These are phyloP conservation scores for Trametes cinnabarina DNA, from an alignment of 768 basidiomycete species.

Conservation along the genomic window DNA sequence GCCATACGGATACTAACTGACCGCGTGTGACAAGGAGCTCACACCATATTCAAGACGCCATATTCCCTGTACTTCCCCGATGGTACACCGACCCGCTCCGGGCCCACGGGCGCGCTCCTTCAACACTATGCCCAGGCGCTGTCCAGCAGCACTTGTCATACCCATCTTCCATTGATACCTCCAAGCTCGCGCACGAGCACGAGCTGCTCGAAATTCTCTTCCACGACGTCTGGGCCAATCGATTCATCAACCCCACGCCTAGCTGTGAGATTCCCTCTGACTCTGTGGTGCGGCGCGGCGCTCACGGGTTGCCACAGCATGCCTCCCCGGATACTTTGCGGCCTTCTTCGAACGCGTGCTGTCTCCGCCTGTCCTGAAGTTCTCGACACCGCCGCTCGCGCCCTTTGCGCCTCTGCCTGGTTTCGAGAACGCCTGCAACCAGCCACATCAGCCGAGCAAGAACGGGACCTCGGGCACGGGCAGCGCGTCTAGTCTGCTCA, in stretches of 20 bases:
- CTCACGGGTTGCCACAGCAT: conserved; percentile 38
- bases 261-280: conserved; percentile 45
- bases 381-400: conserved; percentile 69
- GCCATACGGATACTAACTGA: too few relatives aligned
- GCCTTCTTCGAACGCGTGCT: conserved; percentile 68
- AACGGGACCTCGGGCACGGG: background rate
- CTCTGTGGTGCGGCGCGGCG: background rate
- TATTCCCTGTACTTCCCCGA: conserved; percentile 72
- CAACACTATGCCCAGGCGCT: conserved; percentile 48
- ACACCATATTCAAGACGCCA: too few relatives aligned
- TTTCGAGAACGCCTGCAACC: background rate
- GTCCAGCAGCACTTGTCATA: conserved; percentile 37
- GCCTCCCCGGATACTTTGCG: conserved; percentile 67
- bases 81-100: conserved; percentile 78
- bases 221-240: conserved; percentile 63
- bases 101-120: conserved; percentile 38
- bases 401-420: conserved; percentile 50
- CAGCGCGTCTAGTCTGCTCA: conserved; percentile 1
- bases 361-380: conserved; percentile 57
- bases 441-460: background rate
- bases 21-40: too few relatives aligned
- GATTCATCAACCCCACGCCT: conserved; percentile 71
- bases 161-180: conserved; percentile 1
- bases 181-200: conserved; percentile 53
- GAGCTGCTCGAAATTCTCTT: conserved; percentile 66